These are phyloP conservation scores for Arachnomyces sp. DNA, from an alignment of 2,329 filamentous ascomycete species.

Conservation along the genomic window DNA sequence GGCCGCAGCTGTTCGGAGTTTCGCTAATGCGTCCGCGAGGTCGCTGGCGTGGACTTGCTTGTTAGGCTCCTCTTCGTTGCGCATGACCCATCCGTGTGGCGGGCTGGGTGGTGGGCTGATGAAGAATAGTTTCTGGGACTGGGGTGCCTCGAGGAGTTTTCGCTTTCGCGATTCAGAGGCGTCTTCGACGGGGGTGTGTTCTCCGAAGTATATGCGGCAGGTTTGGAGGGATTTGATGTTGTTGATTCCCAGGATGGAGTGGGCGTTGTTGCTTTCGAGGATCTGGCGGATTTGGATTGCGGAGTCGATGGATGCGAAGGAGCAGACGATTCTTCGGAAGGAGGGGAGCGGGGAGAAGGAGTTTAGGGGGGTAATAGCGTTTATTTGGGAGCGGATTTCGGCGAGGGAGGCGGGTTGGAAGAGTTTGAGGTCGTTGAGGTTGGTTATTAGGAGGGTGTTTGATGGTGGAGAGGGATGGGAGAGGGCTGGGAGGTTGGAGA, in stretches of 20 bases:
- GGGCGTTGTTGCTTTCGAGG: constrained; percentile 30
- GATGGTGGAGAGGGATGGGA: constrained; percentile 38
- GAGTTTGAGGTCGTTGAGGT: constrained; percentile 37
- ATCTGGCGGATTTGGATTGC: constrained; percentile 36
- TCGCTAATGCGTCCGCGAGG: constrained; percentile 48
- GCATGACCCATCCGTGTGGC: constrained; percentile 57
- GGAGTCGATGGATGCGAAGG: constrained; percentile 35
- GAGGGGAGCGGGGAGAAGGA: constrained; percentile 45
- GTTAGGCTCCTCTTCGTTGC: constrained; percentile 56
- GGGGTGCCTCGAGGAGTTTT: constrained; percentile 47
- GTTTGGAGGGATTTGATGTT: neutral
- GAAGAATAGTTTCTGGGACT: constrained; percentile 56
- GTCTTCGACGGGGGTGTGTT: constrained; percentile 39
- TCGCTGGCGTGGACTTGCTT: constrained; percentile 57
- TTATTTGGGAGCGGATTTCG: constrained; percentile 36
- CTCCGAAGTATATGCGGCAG: constrained; percentile 13
- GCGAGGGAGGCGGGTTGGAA: constrained; percentile 39
- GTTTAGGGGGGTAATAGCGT: constrained; percentile 35
- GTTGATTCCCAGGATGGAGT: constrained; percentile 17
- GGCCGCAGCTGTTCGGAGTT: constrained; percentile 27
- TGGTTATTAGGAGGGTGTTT: constrained; percentile 45
- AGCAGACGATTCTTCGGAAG: constrained; percentile 43
- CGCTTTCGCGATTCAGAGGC: constrained; percentile 24
- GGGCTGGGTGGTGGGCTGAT: constrained; percentile 57
- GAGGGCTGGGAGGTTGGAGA: constrained; percentile 38